Evolutionary conservation across 2,329 filamentous ascomycete species (phyloP).

Genomic region (Nannizzia gypsea): DNA sequence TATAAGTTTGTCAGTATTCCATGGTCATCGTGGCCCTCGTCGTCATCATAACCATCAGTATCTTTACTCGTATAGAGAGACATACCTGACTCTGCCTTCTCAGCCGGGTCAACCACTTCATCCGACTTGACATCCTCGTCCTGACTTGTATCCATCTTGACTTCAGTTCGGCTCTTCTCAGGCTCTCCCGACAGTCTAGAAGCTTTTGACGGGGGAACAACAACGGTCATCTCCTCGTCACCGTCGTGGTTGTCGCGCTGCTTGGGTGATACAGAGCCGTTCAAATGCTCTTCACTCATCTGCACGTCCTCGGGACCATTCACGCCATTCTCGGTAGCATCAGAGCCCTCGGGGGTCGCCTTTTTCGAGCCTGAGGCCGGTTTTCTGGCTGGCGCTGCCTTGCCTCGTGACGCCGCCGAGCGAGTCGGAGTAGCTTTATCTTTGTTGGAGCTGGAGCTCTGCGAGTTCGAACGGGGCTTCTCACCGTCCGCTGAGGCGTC

Average conservation of each 20-base stretch:
- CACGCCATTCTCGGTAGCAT: slow-evolving; percentile 56
- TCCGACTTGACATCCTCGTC: slow-evolving; percentile 32
- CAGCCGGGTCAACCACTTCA: slow-evolving; percentile 33
- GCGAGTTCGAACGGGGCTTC: slow-evolving; percentile 33
- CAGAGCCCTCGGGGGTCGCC: slow-evolving; percentile 58
- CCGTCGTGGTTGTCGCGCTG: slow-evolving; percentile 50
- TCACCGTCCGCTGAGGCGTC: slow-evolving; percentile 32
- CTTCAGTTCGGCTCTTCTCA: slow-evolving; percentile 56
- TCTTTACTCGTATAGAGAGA: slow-evolving; percentile 3
- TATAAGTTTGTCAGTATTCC: slow-evolving; percentile 27
- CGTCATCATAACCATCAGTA: background rate
- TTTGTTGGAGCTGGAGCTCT: slow-evolving; percentile 32
- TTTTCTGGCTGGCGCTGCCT: slow-evolving; percentile 6
- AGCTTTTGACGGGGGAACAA: slow-evolving; percentile 61
- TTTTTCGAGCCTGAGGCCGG: slow-evolving; percentile 28
- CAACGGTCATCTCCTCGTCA: slow-evolving; percentile 69
- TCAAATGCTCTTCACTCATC: slow-evolving; percentile 53
- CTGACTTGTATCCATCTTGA: slow-evolving; percentile 53
- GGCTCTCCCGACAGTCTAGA: slow-evolving; percentile 46
- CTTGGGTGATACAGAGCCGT: slow-evolving; percentile 38
- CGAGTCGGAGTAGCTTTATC: slow-evolving; percentile 35
- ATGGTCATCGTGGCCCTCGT: too few species aligned
- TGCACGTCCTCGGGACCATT: slow-evolving; percentile 56
- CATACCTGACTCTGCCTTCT: slow-evolving; percentile 41
- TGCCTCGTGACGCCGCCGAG: slow-evolving; percentile 12